These are phyloP conservation scores for Arthrobotrys conoides DNA, from an alignment of 2,329 filamentous ascomycete genomes.

Conservation along the genomic window DNA sequence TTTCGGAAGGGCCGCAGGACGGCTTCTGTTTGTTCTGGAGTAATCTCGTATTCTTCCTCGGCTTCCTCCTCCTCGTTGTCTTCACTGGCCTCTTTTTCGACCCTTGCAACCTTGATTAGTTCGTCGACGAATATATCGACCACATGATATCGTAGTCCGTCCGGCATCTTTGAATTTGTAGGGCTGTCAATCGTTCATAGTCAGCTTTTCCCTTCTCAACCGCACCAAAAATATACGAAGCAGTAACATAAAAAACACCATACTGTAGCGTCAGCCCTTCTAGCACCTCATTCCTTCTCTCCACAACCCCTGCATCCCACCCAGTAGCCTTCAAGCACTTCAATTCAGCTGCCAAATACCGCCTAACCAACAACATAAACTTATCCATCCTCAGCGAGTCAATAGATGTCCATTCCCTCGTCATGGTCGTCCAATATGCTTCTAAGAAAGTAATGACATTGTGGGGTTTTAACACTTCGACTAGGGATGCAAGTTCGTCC, in stretches of 20 bases:
- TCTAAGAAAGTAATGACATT: conserved; percentile 70
- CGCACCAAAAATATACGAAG: neutral
- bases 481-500: conserved; percentile 78
- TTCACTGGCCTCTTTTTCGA: conserved; percentile 67
- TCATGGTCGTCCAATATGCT: conserved; percentile 72
- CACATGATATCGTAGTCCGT: conserved; percentile 87
- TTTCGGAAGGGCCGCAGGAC: conserved; percentile 73
- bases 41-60: conserved; percentile 68
- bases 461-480: conserved; percentile 60
- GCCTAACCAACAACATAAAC: conserved; percentile 86
- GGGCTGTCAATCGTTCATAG: conserved; percentile 64
- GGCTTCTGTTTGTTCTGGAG: conserved; percentile 67
- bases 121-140: conserved; percentile 95
- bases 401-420: conserved; percentile 71
- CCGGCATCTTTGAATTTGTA: conserved; percentile 75
- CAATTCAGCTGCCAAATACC: conserved; percentile 81
- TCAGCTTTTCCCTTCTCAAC: conserved; percentile 1
- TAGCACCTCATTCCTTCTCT: conserved; percentile 70
- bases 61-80: conserved; percentile 67
- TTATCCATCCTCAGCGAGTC: conserved; percentile 84
- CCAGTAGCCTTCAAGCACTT: conserved; percentile 69
- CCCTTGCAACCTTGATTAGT: conserved; percentile 78
- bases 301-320: conserved; percentile 67
- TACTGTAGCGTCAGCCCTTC: conserved; percentile 68
- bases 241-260: conserved; percentile 34